phyloP scores from a whole-genome alignment of 192 early-diverging fungal genomes.

The Backusella mclennaniae region DNA sequence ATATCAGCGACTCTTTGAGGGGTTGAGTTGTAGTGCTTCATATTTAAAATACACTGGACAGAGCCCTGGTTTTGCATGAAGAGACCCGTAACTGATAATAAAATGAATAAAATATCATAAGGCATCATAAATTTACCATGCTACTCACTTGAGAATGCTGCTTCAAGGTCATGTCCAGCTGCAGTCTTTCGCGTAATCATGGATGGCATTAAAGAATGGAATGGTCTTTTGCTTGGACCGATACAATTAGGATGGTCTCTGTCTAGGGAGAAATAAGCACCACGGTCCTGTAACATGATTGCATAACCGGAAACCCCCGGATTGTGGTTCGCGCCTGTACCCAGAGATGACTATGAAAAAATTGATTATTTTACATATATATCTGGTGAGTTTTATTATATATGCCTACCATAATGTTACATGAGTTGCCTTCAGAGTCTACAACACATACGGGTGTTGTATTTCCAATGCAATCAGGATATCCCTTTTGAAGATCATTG shows the following conservation, averaged over 20 bases:
- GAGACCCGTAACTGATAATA: constrained; percentile 64
- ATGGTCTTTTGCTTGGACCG: constrained; percentile 67
- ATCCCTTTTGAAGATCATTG: constrained; percentile 47
- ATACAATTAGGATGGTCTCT: constrained; percentile 62
- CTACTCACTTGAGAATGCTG: constrained; percentile 44
- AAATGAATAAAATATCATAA: background rate
- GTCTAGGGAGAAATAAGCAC: constrained; percentile 60
- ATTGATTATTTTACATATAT: background rate
- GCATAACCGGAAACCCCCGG: constrained; percentile 44
- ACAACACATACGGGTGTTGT: constrained; percentile 75
- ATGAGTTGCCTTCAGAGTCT: constrained; percentile 75
- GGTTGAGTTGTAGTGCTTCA: constrained; percentile 51
- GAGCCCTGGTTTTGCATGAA: constrained; percentile 84
- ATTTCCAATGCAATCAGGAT: constrained; percentile 57
- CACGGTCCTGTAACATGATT: constrained; percentile 69
- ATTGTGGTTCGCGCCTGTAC: background rate
- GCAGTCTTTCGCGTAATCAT: constrained; percentile 49
- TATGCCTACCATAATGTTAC: constrained; percentile 64
- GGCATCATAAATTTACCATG: too few relatives aligned
- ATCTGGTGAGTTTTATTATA: background rate
- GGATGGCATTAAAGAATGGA: constrained; percentile 77
- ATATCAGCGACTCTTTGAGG: constrained; percentile 61
- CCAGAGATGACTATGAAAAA: constrained; percentile 36
- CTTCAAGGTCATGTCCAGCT: constrained; percentile 35
- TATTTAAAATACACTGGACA: constrained; percentile 71